A percentile compares a stretch with the other conserved stretches of the same genome.
Evolutionary conservation across 148 eudicot genomes (phyloP).

Genomic region (Fagopyrum esculentum): DNA sequence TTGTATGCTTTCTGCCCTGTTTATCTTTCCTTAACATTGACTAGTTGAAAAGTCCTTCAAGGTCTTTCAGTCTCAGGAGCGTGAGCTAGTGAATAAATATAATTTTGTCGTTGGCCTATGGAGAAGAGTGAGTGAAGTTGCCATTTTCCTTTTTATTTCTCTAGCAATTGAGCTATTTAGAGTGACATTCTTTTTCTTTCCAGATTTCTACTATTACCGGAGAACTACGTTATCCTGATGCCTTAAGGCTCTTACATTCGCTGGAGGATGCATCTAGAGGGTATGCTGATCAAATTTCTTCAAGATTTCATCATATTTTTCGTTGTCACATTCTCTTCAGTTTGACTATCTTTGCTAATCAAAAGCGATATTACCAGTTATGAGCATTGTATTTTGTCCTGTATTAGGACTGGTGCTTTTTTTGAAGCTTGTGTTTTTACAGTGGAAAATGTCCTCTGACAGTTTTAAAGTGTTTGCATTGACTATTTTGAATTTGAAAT

Average conservation of each 20-base stretch:
- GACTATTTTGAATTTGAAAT: not conserved
- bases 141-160: constrained; percentile 13
- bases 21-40: constrained; percentile 32
- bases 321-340: not conserved
- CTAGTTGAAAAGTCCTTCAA: constrained; percentile 79
- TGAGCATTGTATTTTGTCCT: not conserved
- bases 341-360: not conserved
- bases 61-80: constrained; percentile 65
- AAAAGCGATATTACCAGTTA: not conserved
- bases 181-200: constrained; percentile 13
- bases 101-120: constrained; percentile 72
- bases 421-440: not conserved
- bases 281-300: constrained; percentile 30
- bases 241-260: constrained; percentile 47
- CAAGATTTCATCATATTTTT: not conserved
- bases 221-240: constrained; percentile 73
- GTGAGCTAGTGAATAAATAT: constrained; percentile 65
- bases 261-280: constrained; percentile 79
- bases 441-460: not conserved
- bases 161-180: not conserved
- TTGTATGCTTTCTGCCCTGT: not conserved
- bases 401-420: not conserved
- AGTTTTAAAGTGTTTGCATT: not conserved
- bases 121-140: constrained; percentile 71
- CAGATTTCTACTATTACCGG: constrained; percentile 76